Percentiles rank a stretch among this genome's conserved stretches.
Conservation (phyloP, 2,329 filamentous ascomycete genomes). For the Aspergillus thermomutatus region DNA sequence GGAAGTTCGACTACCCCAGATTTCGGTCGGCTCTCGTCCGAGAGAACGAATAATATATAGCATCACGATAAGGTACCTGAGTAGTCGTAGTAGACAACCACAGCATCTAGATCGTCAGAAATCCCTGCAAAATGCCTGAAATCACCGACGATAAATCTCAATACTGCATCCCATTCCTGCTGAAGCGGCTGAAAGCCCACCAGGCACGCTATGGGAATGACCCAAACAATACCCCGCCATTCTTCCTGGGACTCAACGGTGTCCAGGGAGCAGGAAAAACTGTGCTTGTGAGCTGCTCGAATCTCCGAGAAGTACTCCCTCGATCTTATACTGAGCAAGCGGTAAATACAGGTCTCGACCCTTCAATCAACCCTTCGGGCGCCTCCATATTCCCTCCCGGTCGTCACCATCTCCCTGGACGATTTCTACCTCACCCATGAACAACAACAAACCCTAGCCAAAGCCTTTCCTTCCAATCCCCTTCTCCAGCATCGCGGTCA, state of each 20-base stretch:
- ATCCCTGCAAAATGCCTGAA: slow-evolving; percentile 39
- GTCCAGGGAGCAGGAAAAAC: slow-evolving; percentile 93
- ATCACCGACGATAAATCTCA: slow-evolving; percentile 75
- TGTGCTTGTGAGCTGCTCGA: slow-evolving; percentile 63
- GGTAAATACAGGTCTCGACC: slow-evolving; percentile 50
- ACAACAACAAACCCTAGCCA: slow-evolving; percentile 64
- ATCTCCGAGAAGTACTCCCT: background rate
- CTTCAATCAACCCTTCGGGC: slow-evolving; percentile 61
- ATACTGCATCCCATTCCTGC: slow-evolving; percentile 74
- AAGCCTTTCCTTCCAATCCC: slow-evolving; percentile 64
- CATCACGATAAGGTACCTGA: background rate
- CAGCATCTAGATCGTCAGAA: slow-evolving; percentile 11
- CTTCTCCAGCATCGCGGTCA: slow-evolving; percentile 80
- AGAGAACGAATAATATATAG: slow-evolving; percentile 3
- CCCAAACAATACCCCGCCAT: slow-evolving; percentile 53
- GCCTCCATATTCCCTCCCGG: slow-evolving; percentile 57
- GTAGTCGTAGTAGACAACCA: slow-evolving; percentile 8
- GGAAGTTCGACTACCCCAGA: slow-evolving; percentile 13
- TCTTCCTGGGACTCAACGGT: slow-evolving; percentile 85
- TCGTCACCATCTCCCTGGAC: slow-evolving; percentile 77
- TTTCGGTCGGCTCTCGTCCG: slow-evolving; percentile 13
- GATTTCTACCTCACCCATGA: slow-evolving; percentile 80
- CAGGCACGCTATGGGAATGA: slow-evolving; percentile 38
- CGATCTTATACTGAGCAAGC: background rate
- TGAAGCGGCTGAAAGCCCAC: slow-evolving; percentile 56